phyloP scores from a whole-genome alignment of 2,329 filamentous ascomycete genomes.

The Monosporascus sp. region DNA sequence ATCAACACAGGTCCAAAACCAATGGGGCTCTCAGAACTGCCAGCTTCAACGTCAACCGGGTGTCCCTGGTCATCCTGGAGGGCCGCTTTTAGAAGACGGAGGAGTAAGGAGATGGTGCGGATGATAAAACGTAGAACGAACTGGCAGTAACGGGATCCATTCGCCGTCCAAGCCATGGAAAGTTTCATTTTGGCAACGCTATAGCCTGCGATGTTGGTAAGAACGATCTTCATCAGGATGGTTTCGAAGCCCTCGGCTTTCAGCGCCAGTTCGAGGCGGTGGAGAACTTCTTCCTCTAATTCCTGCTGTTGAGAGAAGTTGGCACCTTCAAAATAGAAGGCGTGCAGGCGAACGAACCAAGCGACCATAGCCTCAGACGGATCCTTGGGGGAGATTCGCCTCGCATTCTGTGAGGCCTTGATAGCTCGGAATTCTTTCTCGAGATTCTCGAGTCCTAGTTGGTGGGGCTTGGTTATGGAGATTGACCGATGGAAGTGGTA shows the following conservation, averaged over 20 bases:
- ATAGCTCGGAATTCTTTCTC: constrained; percentile 66
- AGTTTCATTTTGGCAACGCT: constrained; percentile 58
- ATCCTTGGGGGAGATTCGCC: constrained; percentile 37
- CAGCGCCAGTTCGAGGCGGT: constrained; percentile 67
- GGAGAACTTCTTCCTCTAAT: constrained; percentile 78
- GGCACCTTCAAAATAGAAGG: constrained; percentile 73
- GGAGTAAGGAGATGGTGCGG: constrained; percentile 66
- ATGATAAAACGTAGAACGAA: constrained; percentile 75
- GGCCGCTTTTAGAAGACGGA: constrained; percentile 65
- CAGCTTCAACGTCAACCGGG: constrained; percentile 15
- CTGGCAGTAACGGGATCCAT: constrained; percentile 44
- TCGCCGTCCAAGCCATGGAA: constrained; percentile 40
- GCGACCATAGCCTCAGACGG: constrained; percentile 61
- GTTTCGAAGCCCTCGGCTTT: constrained; percentile 61
- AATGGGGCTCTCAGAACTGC: constrained; percentile 15
- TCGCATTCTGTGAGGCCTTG: constrained; percentile 30
- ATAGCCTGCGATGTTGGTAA: constrained; percentile 84
- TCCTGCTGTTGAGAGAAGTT: constrained; percentile 72
- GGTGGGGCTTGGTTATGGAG: constrained; percentile 67
- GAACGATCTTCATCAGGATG: constrained; percentile 69
- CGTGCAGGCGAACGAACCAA: constrained; percentile 85
- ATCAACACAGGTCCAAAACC: constrained; percentile 33
- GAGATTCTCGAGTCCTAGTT: constrained; percentile 69
- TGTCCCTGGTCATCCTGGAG: constrained; percentile 46
- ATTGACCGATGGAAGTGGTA: constrained; percentile 87